Evolutionary conservation across 2,329 filamentous ascomycete species (phyloP), one percentile per base, ranked within the genome.

Genomic region (Cladorrhinum sp.): DNA sequence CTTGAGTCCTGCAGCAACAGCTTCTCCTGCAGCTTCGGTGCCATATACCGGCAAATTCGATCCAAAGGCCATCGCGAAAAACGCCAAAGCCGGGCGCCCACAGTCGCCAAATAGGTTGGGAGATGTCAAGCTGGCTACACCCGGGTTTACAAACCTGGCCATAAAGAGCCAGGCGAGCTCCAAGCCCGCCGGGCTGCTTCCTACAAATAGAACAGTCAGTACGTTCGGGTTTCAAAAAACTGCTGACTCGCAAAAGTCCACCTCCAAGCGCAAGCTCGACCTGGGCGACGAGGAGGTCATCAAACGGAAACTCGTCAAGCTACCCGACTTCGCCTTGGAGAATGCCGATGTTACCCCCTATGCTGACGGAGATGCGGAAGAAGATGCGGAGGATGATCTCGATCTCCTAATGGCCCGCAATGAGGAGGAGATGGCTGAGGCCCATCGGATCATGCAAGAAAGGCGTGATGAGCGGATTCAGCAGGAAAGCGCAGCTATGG

Each of bases 241-340:
- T 56, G 75, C 78, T 54, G 91, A 92, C 57, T 74, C 74, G 21
- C 88, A 91, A 56, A 92, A 90, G 70, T 74, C 83, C 2, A 80
- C 84, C 3, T 80, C 85, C 20, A 92, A 91, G 71, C 88, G 88
- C 67, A 92, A 90, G 63, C 80, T 96, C 21, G 87, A 92, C 68
- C 87, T 97, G 68, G 93, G 90, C 63, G 94, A 97, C 70, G 94
- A 97, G 69, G 91, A 96, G 69, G 88, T 86, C 30, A 89, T 88
- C 1, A 87, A 90, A 71, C 90, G 92, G 73, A 97, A 96, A 78
- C 84, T 99, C 66, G 92, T 92, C 72, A 95, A 93, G 76, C 86
- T 99, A 63, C 93, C 94, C 61, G 88, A 88, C 66, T 85, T 91
- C 62, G 84, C 88, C 58, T 79, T 90, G 58, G 84, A 88, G 70